Base-by-base conservation (phyloP, 495 filamentous ascomycete genomes). In the Talaromyces proteolyticus region DNA sequence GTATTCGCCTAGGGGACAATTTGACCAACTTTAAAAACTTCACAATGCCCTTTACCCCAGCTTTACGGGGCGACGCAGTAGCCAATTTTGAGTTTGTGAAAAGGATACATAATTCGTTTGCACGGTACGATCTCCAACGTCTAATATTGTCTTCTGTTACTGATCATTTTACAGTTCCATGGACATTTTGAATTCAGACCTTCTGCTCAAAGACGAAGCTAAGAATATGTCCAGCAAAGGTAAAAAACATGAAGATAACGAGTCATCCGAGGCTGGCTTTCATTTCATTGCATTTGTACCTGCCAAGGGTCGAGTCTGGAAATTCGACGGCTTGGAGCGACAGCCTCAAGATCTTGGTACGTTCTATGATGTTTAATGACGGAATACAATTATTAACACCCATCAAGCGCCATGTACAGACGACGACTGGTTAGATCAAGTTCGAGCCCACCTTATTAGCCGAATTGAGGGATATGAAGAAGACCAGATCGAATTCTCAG, bases 201-300 rank as follows among this genome's bases (percentile, higher is more conserved):
- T 92, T 7, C 61, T 67, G n/a, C 74, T 93, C 17, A 75, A 81
- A 25, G 76, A 80, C 29, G 81, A 88, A 38, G 73, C 77, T 1
- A 69, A 69, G 4, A 62, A 66, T 0, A 75, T 73, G 44, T 60
- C 61, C 2, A 43, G 53, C 10, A 76, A 70, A 53, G 76, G 68
- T 49, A 75, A 57, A 38, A 54, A 57, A 6, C 59, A 68, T 18
- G 57, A 62, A 6, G 65, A 70, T 29, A 66, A 72, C 10, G 62
- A 66, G 11, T 65, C 78, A 6, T 69, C 70, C 0, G 79, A 85
- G 39, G 64, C 69, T 3, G 79, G 74, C 1, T 93, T 85, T 55
- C 93, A 98, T 58, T 98, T 92, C 62, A 86, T 95, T 53, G 91
- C 90, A 3, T 95, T 88, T 59, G 84, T 96, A 39, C 90, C 92